phyloP scores from a whole-genome alignment of 2,329 filamentous ascomycete genomes.

The Fusarium ambrosium region DNA sequence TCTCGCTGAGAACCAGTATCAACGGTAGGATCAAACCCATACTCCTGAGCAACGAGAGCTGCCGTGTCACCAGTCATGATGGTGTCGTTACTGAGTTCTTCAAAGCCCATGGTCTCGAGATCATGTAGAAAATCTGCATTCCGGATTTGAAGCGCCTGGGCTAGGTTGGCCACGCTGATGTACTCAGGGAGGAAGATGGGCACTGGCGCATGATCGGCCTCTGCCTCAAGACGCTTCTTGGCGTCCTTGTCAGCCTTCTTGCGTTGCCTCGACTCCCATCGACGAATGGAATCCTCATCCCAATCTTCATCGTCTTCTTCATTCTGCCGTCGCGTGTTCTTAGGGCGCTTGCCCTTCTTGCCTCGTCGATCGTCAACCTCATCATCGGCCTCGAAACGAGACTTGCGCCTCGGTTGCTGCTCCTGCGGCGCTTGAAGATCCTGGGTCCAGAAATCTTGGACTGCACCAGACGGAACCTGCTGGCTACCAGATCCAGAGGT shows the following conservation, averaged over 20 bases:
- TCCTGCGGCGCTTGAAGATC: constrained; percentile 15
- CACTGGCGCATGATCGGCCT: constrained; percentile 58
- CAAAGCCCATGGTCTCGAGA: constrained; percentile 89
- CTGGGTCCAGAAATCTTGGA: constrained; percentile 1
- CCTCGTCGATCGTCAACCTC: constrained; percentile 29
- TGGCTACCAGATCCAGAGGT: not conserved
- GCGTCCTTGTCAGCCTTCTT: constrained; percentile 60
- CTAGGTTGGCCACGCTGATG: constrained; percentile 88
- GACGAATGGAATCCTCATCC: constrained; percentile 55
- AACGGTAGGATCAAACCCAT: constrained; percentile 88
- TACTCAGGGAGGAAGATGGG: constrained; percentile 88
- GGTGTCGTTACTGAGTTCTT: constrained; percentile 84
- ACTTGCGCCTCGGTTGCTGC: constrained; percentile 45
- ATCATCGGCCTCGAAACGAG: constrained; percentile 50
- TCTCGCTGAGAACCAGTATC: constrained; percentile 77
- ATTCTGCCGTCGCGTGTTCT: constrained; percentile 38
- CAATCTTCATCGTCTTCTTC: constrained; percentile 52
- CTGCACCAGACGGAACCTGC: constrained; percentile 4
- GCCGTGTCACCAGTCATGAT: constrained; percentile 93
- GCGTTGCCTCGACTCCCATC: constrained; percentile 56
- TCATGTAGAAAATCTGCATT: constrained; percentile 79
- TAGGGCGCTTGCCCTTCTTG: constrained; percentile 46
- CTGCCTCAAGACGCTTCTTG: constrained; percentile 56
- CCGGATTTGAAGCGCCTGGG: constrained; percentile 79
- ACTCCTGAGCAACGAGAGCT: constrained; percentile 90